phyloP scores from a whole-genome alignment of 306 rosid genomes.

The Carpinus viminea region DNA sequence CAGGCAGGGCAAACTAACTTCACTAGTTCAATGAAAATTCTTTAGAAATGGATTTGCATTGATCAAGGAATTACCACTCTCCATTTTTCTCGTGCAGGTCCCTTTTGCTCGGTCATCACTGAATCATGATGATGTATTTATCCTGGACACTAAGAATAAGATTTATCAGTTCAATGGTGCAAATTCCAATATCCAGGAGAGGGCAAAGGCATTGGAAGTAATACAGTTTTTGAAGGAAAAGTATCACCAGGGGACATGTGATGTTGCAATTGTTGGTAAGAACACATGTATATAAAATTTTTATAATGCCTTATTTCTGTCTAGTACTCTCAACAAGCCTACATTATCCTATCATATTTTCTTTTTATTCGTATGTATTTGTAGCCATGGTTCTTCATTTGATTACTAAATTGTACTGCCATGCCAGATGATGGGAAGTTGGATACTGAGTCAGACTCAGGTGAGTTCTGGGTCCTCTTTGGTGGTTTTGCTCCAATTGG shows the following conservation, averaged over 20 bases:
- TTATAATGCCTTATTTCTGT: background rate
- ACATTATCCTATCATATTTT: slow-evolving; percentile 8
- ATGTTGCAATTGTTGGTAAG: slow-evolving; percentile 99
- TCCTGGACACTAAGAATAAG: slow-evolving; percentile 79
- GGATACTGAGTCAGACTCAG: slow-evolving; percentile 98
- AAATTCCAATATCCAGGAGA: slow-evolving; percentile 96
- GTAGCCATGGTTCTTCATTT: slow-evolving; percentile 23
- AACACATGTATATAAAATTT: slow-evolving; percentile 17
- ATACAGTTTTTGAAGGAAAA: slow-evolving; percentile 92
- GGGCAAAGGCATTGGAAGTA: slow-evolving; percentile 97
- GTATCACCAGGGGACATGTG: slow-evolving; percentile 81
- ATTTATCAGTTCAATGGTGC: slow-evolving; percentile 98
- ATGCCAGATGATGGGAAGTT: slow-evolving; percentile 94
- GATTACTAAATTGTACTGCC: slow-evolving; percentile 8
- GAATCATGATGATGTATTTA: slow-evolving; percentile 98
- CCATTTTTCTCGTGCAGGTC: slow-evolving; percentile 58
- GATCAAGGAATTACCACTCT: slow-evolving; percentile 29
- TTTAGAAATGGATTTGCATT: slow-evolving; percentile 18
- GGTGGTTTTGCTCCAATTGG: slow-evolving; percentile 99
- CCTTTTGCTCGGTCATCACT: slow-evolving; percentile 93
- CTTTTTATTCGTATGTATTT: slow-evolving; percentile 15
- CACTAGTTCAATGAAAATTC: slow-evolving; percentile 30
- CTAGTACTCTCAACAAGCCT: background rate
- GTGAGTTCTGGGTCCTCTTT: slow-evolving; percentile 98
- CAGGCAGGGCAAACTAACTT: slow-evolving; percentile 55